These are phyloP conservation scores for Cynara cardunculus DNA, from an alignment of 129 eudicot species.

Conservation along the genomic window DNA sequence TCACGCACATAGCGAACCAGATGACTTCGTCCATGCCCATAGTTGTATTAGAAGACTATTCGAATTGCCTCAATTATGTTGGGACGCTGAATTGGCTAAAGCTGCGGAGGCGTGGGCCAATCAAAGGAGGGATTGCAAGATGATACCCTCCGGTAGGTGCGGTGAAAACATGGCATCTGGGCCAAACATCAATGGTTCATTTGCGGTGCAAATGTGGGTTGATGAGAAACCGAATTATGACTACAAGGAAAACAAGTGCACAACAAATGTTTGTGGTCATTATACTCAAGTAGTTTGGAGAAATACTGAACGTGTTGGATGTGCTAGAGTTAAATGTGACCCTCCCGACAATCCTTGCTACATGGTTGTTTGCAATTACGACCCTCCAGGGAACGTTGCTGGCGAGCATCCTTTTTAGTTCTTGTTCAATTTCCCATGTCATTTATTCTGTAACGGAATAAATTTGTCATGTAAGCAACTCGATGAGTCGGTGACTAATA, in stretches of 20 bases:
- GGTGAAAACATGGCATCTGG: slow-evolving; percentile 70
- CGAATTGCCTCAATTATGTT: slow-evolving; percentile 1
- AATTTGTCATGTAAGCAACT: slow-evolving; percentile 3
- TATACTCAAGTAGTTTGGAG: slow-evolving; percentile 67
- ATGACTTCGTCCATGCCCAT: slow-evolving; percentile 42
- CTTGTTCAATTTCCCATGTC: not conserved
- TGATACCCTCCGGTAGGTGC: slow-evolving; percentile 50
- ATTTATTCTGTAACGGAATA: not conserved
- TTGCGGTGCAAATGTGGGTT: slow-evolving; percentile 56
- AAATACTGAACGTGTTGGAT: slow-evolving; percentile 44
- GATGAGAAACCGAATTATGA: slow-evolving; percentile 38
- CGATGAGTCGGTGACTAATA: not conserved
- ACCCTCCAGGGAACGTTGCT: slow-evolving; percentile 25
- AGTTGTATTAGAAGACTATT: slow-evolving; percentile 27
- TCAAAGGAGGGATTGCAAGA: slow-evolving; percentile 36
- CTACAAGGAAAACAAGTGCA: slow-evolving; percentile 35
- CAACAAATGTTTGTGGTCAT: slow-evolving; percentile 35
- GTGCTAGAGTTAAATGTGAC: slow-evolving; percentile 29
- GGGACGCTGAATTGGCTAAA: slow-evolving; percentile 33
- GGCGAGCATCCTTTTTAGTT: slow-evolving; percentile 46
- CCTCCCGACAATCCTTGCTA: not conserved
- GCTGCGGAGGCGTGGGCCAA: slow-evolving; percentile 38
- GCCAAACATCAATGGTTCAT: slow-evolving; percentile 18
- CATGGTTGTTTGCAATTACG: slow-evolving; percentile 21
- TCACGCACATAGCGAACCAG: slow-evolving; percentile 39